A percentile compares a stretch with the other conserved stretches of the same genome.
Evolutionary conservation across 2,329 filamentous ascomycete species (phyloP).

Genomic region (Thielaviopsis cerberus): DNA sequence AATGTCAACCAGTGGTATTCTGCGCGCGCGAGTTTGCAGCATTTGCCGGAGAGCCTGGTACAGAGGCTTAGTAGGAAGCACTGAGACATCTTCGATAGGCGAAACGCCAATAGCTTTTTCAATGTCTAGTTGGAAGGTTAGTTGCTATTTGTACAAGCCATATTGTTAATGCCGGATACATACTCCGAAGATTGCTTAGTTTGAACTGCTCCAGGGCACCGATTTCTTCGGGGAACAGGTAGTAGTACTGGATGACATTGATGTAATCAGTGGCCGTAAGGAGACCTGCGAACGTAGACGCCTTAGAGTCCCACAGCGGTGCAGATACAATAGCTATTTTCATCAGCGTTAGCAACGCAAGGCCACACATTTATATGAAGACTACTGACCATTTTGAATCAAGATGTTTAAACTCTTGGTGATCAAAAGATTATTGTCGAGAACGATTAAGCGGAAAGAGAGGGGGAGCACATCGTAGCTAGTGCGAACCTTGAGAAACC

Average conservation of each 20-base stretch:
- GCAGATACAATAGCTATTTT: slow-evolving; percentile 79
- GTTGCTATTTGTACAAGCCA: not conserved
- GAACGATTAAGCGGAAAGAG: slow-evolving; percentile 85
- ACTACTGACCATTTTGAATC: slow-evolving; percentile 64
- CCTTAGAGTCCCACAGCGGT: slow-evolving; percentile 87
- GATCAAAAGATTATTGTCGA: slow-evolving; percentile 86
- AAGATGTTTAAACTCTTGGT: slow-evolving; percentile 94
- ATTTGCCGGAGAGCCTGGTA: slow-evolving; percentile 92
- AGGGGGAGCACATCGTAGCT: slow-evolving; percentile 96
- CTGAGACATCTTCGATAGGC: slow-evolving; percentile 88
- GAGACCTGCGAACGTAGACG: slow-evolving; percentile 80
- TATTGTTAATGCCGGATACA: slow-evolving; percentile 14
- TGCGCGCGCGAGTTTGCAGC: slow-evolving; percentile 78
- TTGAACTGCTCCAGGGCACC: slow-evolving; percentile 85
- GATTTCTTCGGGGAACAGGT: slow-evolving; percentile 82
- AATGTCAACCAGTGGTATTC: slow-evolving; percentile 82
- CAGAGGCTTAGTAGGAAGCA: slow-evolving; percentile 72
- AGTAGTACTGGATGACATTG: slow-evolving; percentile 98
- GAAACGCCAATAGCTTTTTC: slow-evolving; percentile 82
- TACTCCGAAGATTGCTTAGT: slow-evolving; percentile 78
- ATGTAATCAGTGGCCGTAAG: slow-evolving; percentile 95
- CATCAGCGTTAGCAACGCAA: not conserved
- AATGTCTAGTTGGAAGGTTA: slow-evolving; percentile 48
- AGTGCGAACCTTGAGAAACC: slow-evolving; percentile 88
- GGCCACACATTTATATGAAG: not conserved